phyloP scores from a whole-genome alignment of 148 eudicot genomes.

The Rhododendron henanense region DNA sequence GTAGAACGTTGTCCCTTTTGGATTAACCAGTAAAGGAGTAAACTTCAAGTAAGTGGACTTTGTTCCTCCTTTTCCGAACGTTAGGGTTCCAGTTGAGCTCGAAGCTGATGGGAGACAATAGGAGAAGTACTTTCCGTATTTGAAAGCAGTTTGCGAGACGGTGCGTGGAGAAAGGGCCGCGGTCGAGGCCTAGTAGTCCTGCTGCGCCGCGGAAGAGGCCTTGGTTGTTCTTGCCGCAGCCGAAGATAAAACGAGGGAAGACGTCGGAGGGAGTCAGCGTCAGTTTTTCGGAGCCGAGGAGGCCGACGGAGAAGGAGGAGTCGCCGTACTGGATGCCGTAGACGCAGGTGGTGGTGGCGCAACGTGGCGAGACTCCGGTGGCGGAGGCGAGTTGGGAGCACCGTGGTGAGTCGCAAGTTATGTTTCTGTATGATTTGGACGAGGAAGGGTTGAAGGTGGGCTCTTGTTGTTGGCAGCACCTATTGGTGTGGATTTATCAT shows the following conservation, averaged over 20 bases:
- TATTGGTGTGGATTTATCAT: background rate
- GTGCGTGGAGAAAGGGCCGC: slow-evolving; percentile 9
- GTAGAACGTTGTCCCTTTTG: slow-evolving; percentile 44
- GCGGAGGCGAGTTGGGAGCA: slow-evolving; percentile 35
- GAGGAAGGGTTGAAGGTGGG: background rate
- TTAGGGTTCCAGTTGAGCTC: slow-evolving; percentile 16
- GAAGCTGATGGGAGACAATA: slow-evolving; percentile 20
- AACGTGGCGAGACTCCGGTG: slow-evolving; percentile 33
- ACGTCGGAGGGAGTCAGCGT: background rate
- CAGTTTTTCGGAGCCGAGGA: slow-evolving; percentile 11
- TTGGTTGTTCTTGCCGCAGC: slow-evolving; percentile 23
- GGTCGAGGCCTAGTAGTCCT: slow-evolving; percentile 24
- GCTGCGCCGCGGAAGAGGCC: slow-evolving; percentile 20
- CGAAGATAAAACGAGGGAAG: slow-evolving; percentile 15
- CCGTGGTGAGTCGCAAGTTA: slow-evolving; percentile 41
- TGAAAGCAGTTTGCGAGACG: slow-evolving; percentile 17
- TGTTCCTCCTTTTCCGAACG: slow-evolving; percentile 8
- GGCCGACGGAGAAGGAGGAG: background rate
- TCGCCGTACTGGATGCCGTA: slow-evolving; percentile 34
- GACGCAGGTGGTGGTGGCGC: slow-evolving; percentile 34
- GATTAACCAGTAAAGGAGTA: slow-evolving; percentile 9
- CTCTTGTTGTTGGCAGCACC: background rate
- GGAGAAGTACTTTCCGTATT: slow-evolving; percentile 21
- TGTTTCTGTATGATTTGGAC: slow-evolving; percentile 50
- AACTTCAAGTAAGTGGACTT: background rate